phyloP scores from a whole-genome alignment of 2,329 filamentous ascomycete genomes.

The Hymenoscyphus occultus region DNA sequence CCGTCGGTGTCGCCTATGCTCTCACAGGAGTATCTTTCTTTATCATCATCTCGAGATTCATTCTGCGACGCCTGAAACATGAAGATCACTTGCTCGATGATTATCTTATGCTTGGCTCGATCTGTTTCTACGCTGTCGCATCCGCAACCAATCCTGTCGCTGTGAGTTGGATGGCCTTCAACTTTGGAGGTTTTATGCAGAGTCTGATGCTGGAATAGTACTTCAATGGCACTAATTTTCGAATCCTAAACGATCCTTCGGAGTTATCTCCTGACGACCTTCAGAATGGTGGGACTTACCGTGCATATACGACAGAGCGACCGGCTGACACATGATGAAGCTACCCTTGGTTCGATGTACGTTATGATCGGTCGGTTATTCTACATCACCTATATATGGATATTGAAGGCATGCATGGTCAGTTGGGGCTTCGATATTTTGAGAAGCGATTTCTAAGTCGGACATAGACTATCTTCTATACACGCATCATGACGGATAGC shows the following conservation, averaged over 20 bases:
- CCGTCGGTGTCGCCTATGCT: constrained; percentile 18
- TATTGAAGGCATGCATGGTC: constrained; percentile 30
- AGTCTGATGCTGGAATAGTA: constrained; percentile 13
- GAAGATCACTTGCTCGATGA: constrained; percentile 25
- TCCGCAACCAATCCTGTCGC: constrained; percentile 19
- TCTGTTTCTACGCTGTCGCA: constrained; percentile 17
- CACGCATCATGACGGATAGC: constrained; percentile 17
- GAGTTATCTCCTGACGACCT: constrained; percentile 9
- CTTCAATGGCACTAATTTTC: constrained; percentile 20
- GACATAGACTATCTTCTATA: constrained; percentile 28
- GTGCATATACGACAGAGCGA: not conserved
- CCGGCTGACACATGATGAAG: constrained; percentile 14
- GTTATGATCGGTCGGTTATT: constrained; percentile 21
- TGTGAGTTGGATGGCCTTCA: not conserved
- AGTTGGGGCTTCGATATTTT: not conserved
- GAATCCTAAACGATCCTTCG: constrained; percentile 7
- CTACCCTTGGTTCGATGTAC: constrained; percentile 21
- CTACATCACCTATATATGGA: constrained; percentile 29
- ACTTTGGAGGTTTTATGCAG: not conserved
- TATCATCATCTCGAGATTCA: constrained; percentile 22
- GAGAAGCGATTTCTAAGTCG: constrained; percentile 15
- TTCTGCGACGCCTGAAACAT: constrained; percentile 26
- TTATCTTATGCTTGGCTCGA: constrained; percentile 23
- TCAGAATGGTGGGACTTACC: not conserved
- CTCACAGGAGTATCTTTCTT: constrained; percentile 22